Percentiles rank a stretch among this genome's conserved stretches.
phyloP scores from a whole-genome alignment of 1,284 basidiomycete genomes.

The Sanghuangporus weigelae region DNA sequence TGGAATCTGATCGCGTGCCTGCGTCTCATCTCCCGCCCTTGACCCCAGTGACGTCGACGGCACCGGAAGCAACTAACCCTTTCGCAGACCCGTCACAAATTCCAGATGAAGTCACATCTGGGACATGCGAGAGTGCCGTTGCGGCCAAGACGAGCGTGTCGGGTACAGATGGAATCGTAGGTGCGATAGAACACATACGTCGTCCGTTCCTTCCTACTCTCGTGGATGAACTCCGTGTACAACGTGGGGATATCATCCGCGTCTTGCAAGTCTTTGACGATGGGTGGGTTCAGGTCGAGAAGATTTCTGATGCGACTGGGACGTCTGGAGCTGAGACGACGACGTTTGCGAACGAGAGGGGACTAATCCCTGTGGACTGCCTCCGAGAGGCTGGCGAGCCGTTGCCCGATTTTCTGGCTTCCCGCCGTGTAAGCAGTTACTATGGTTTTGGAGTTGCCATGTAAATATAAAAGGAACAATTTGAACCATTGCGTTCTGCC shows the following conservation, averaged over 20 bases:
- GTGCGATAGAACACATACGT: constrained; percentile 30
- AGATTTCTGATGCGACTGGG: constrained; percentile 21
- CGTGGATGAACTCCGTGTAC: constrained; percentile 53
- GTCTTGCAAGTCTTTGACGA: constrained; percentile 56
- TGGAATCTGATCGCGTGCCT: not conserved
- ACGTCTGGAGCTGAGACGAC: constrained; percentile 16
- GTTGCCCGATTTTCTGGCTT: constrained; percentile 44
- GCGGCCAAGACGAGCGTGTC: not conserved
- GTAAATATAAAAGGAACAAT: not conserved
- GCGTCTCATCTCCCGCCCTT: not conserved
- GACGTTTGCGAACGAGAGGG: constrained; percentile 24
- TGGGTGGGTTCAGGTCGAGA: constrained; percentile 59
- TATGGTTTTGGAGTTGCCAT: not conserved
- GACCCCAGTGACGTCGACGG: not conserved
- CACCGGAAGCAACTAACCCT: not conserved
- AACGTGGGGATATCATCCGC: constrained; percentile 45
- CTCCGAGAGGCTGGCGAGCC: constrained; percentile 42
- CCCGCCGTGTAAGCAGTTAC: constrained; percentile 31
- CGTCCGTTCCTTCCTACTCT: constrained; percentile 55
- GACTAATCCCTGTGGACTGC: constrained; percentile 59
- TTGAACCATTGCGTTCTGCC: too few species aligned
- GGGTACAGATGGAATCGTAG: not conserved
- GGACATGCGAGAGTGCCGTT: not conserved
- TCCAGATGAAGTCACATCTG: not conserved
- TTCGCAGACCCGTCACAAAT: constrained; percentile 7